Conservation (phyloP, 129 eudicot genomes). For the Chrysanthemum makinoi region DNA sequence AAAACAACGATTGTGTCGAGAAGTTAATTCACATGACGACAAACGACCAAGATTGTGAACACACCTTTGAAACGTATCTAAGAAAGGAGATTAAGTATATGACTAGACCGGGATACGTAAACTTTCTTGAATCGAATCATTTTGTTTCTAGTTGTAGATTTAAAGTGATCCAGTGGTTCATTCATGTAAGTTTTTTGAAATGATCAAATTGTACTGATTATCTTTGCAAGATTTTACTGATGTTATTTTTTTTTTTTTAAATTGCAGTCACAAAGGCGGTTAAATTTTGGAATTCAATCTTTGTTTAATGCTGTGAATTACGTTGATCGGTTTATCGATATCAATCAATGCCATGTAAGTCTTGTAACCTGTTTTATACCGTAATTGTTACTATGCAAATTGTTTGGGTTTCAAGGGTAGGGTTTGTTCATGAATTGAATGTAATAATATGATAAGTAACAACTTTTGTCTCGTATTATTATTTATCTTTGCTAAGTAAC, state of each 20-base stretch:
- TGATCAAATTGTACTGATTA: background rate
- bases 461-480: too few relatives aligned
- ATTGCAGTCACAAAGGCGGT: conserved; percentile 44
- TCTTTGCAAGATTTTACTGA: too few relatives aligned
- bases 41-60: conserved; percentile 35
- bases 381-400: conserved; percentile 2
- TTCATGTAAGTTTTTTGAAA: conserved; percentile 46
- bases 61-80: conserved; percentile 32
- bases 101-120: conserved; percentile 35
- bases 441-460: too few relatives aligned
- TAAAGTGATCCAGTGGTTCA: conserved; percentile 56
- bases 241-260: background rate
- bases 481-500: background rate
- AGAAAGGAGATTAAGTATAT: conserved; percentile 38
- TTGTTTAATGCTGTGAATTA: conserved; percentile 54
- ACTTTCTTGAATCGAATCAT: conserved; percentile 25
- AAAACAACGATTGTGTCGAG: background rate
- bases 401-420: conserved; percentile 6
- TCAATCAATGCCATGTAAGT: conserved; percentile 53
- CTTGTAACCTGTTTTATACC: too few relatives aligned
- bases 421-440: conserved; percentile 17
- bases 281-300: conserved; percentile 39
- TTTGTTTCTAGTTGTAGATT: conserved; percentile 32
- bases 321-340: conserved; percentile 64
- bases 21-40: background rate